Evolutionary conservation across 192 early-diverging fungal genomes (phyloP), one percentile per base, ranked within the genome.

Genomic region (Backusella parvicylindrica): DNA sequence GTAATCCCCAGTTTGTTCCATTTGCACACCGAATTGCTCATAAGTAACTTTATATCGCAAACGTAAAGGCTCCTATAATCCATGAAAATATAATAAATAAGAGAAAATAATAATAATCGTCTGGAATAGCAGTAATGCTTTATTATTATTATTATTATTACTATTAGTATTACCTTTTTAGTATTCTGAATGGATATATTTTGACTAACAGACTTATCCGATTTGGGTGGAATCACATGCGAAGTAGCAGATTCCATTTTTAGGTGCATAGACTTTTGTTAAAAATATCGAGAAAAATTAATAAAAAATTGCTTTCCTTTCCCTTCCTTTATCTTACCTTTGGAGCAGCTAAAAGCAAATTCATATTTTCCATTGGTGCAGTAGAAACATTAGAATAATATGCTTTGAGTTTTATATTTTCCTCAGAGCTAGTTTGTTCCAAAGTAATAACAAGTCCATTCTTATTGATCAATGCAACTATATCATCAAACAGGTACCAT

Each of bases 21-120:
- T 85, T 40, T 73, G 75, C 16, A 78, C 81, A 21, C 77, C 86
- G 31, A 56, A 63, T 72, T 79, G 78, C 4, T 67, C 66, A 77
- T 81, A 87, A 4, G 82, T 85, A 41, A 84, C 79, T 76, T 85
- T 83, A 38, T 85, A 87, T 26, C 79, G 71, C 41, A 87, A 68
- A 41, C 81, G 64, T 38, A 85, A 67, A 65, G 75, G 37, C 1
- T 64, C 35, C 47, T 71, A 47, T 47, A n/a, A 47, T n/a, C 7
- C 18, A 47, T 47, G 6, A 47, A 47, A 47, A 47, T 6, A 47
- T n/a, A 0, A 6, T 47, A 28, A 3, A 8, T 11, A 38, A 68
- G n/a, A 37, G 36, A n/a, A 3, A 50, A 50, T 2, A n/a, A 50
- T 8, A 50, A 21, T 6, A 23, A 1, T 23, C 43, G 7, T 5